Base-by-base conservation (phyloP, 345 rosid genomes). In the Pelargonium nanum region DNA sequence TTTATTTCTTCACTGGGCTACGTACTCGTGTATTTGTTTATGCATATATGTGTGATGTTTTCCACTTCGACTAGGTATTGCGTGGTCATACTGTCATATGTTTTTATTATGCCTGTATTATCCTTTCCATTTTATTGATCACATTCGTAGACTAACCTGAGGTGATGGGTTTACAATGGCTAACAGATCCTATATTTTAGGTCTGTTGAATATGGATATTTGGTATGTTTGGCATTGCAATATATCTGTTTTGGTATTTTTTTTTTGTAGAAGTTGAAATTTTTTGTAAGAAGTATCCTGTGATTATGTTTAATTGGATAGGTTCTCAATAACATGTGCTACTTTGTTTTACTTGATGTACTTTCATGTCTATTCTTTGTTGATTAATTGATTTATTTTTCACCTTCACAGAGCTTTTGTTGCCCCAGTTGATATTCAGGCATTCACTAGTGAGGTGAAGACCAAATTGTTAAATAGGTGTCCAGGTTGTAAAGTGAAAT, bases 361-460 rank as follows among this genome's bases (percentile, higher is more conserved):
- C 1, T 22, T 12, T 55, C 26, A 12, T 55, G 26, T 1, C 22
- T 55, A 9, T 55, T 55, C 23, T 22, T 55, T 20, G 9, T 54
- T 22, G 16, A 12, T 12, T 9, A 40, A 40, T 8, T 40, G 48
- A 40, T 19, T 20, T 52, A 77, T 40, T 67, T 66, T 28, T 44
- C 26, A 55, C 45, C 26, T 30, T 70, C 65, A 74, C 94, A 93
- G 97, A 70, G 97, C 80, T 70, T 93, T 85, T 78, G 87, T 93
- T 74, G 75, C 88, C 6, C 85, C 95, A 22, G 76, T 72, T 58
- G 92, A 93, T 79, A 87, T 89, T 62, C 90, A 87, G 75, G 78
- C 72, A 22, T 89, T 93, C 70, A 89, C 85, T 63, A 78, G 66
- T 74, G 99, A 93, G 70, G 53, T 87, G 15, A 89, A 86, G 89